These are phyloP conservation scores for Capsicum pubescens DNA, from an alignment of 257 asterid species.

Conservation along the genomic window DNA sequence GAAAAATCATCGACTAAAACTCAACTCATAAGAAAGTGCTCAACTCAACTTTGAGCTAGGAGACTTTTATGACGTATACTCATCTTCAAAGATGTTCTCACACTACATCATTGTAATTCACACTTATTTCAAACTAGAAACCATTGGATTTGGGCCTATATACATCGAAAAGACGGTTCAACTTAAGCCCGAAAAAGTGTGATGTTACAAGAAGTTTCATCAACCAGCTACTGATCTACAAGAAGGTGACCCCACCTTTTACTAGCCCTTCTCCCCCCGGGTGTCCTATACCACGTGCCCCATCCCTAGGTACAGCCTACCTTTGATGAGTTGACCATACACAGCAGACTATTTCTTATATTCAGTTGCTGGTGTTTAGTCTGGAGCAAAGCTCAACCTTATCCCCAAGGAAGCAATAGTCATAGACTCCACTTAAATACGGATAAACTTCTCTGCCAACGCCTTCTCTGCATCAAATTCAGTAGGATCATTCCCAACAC, in stretches of 20 bases:
- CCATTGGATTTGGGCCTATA: no score
- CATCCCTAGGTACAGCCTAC: not conserved
- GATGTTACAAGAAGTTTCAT: not conserved
- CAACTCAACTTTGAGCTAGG: no score
- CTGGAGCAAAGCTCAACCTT: constrained; percentile 10
- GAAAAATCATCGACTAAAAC: no score
- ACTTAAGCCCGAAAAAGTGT: no score
- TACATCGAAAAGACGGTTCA: no score
- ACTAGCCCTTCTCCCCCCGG: not conserved
- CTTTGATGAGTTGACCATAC: not conserved
- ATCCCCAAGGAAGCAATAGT: not conserved
- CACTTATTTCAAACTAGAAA: no score
- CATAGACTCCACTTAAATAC: not conserved
- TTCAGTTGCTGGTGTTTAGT: not conserved
- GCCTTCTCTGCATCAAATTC: not conserved
- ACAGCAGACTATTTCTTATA: not conserved
- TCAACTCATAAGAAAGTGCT: no score
- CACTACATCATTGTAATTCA: no score
- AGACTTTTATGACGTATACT: no score
- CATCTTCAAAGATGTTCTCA: no score
- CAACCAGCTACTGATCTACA: not conserved
- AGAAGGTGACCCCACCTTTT: not conserved
- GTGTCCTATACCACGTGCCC: not conserved
- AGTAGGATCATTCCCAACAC: not conserved
- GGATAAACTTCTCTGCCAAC: not conserved